Conservation (phyloP, 192 early-diverging fungal genomes). For the Entrophospora sp. region DNA sequence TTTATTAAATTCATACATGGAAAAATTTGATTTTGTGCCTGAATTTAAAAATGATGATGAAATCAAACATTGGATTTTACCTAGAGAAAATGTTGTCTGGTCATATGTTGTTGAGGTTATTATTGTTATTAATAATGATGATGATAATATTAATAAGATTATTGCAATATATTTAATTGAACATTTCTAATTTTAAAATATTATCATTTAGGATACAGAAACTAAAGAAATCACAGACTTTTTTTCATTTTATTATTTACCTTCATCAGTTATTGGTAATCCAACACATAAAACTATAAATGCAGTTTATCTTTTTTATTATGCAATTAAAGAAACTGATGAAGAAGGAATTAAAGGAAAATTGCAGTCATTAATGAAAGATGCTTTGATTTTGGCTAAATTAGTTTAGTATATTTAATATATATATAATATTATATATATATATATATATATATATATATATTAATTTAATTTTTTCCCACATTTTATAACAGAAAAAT, state of each 20-base stretch:
- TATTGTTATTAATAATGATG: no score
- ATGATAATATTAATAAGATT: no score
- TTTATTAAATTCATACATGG: constrained; percentile 70
- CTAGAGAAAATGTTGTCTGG: constrained; percentile 77
- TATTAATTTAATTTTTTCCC: no score
- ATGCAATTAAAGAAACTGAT: constrained; percentile 47
- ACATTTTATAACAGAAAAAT: constrained; percentile 30
- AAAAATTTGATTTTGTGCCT: constrained; percentile 58
- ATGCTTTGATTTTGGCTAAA: constrained; percentile 71
- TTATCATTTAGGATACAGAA: constrained; percentile 36
- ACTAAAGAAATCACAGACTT: constrained; percentile 75
- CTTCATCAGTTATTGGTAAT: constrained; percentile 82
- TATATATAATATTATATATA: not conserved
- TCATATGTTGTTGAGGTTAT: constrained; percentile 93
- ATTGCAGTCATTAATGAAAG: constrained; percentile 58
- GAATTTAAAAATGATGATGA: constrained; percentile 73
- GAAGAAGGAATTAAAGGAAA: constrained; percentile 43
- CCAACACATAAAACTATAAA: constrained; percentile 63
- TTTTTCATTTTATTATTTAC: constrained; percentile 89
- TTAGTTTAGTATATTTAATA: not conserved
- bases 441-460: not conserved
- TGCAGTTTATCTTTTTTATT: constrained; percentile 96
- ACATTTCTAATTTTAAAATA: not conserved
- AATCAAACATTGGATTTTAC: constrained; percentile 85
- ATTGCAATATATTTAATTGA: no score